Evolutionary conservation across 2,329 filamentous ascomycete species (phyloP).

Genomic region (Bipolaris cookei): DNA sequence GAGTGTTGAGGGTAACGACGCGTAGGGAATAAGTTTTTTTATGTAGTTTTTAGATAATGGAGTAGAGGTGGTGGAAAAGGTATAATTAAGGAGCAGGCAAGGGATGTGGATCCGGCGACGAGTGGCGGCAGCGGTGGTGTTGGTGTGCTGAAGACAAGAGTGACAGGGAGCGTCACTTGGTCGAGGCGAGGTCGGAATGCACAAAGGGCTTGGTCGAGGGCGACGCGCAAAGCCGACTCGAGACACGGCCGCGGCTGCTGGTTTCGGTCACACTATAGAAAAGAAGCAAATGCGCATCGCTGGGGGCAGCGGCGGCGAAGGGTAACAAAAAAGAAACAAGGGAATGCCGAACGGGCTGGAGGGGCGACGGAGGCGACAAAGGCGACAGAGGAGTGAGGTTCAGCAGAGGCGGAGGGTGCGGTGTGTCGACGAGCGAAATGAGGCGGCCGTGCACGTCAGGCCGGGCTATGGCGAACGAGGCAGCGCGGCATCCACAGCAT

Average conservation of each 20-base stretch:
- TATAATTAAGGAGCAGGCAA: conserved; percentile 9
- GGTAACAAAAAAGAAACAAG: conserved; percentile 35
- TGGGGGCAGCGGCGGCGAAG: conserved; percentile 39
- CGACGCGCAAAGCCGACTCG: conserved; percentile 31
- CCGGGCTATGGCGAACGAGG: conserved; percentile 14
- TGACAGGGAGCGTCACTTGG: conserved; percentile 27
- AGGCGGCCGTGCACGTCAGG: conserved; percentile 16
- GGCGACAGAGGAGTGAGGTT: conserved; percentile 23
- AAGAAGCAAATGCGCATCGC: conserved; percentile 36
- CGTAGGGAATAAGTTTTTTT: conserved; percentile 2
- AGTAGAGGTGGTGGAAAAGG: not conserved
- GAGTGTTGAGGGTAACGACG: conserved; percentile 5
- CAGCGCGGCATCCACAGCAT: conserved; percentile 23
- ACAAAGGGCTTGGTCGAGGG: conserved; percentile 29
- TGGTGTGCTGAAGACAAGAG: conserved; percentile 17
- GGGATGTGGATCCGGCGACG: conserved; percentile 9
- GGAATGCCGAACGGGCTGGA: conserved; percentile 34
- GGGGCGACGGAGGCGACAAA: conserved; percentile 24
- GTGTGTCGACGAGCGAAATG: conserved; percentile 31
- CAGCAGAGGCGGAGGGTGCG: conserved; percentile 35
- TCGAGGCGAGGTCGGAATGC: conserved; percentile 23
- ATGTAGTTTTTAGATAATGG: conserved; percentile 6
- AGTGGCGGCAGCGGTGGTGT: conserved; percentile 3
- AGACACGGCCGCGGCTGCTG: conserved; percentile 31
- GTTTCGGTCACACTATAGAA: conserved; percentile 35